Evolutionary conservation across 2,329 filamentous ascomycete species (phyloP).

Genomic region (Davidsoniella neocaledoniae): DNA sequence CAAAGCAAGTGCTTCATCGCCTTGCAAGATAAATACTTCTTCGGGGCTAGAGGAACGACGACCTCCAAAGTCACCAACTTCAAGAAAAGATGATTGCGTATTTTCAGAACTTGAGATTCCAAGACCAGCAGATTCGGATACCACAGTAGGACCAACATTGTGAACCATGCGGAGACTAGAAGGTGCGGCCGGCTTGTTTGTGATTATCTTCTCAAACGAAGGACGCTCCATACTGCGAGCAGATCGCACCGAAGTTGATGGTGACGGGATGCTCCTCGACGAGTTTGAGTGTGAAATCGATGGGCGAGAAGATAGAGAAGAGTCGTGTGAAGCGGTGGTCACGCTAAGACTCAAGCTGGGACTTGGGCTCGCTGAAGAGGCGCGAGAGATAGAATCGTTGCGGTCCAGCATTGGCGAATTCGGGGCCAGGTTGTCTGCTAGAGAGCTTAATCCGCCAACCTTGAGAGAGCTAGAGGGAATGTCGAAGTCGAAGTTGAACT

Average conservation of each 20-base stretch:
- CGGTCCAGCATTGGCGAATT: constrained; percentile 1
- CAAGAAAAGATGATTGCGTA: constrained; percentile 1
- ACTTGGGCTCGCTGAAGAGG: constrained; percentile 7
- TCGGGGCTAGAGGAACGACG: constrained; percentile 9
- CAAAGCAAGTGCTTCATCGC: constrained; percentile 21
- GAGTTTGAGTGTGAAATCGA: constrained; percentile 8
- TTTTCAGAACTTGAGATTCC: not conserved
- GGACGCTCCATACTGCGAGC: constrained; percentile 10
- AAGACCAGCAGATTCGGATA: constrained; percentile 3
- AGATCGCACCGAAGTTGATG: constrained; percentile 9
- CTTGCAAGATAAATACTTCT: constrained; percentile 14
- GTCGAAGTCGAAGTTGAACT: constrained; percentile 12
- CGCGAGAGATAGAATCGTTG: constrained; percentile 1
- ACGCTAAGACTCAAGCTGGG: constrained; percentile 5
- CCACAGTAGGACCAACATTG: constrained; percentile 9
- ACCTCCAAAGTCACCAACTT: not conserved
- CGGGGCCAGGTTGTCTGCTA: not conserved
- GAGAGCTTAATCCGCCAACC: not conserved
- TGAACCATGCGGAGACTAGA: constrained; percentile 10
- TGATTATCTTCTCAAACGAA: constrained; percentile 8
- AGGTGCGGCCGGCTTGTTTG: constrained; percentile 8
- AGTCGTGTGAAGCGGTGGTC: constrained; percentile 1
- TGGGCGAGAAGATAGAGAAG: constrained; percentile 7
- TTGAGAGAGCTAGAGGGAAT: not conserved
- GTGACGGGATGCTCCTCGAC: constrained; percentile 9